Conservation (phyloP, 2,329 filamentous ascomycete genomes). For the Cytospora piceae region DNA sequence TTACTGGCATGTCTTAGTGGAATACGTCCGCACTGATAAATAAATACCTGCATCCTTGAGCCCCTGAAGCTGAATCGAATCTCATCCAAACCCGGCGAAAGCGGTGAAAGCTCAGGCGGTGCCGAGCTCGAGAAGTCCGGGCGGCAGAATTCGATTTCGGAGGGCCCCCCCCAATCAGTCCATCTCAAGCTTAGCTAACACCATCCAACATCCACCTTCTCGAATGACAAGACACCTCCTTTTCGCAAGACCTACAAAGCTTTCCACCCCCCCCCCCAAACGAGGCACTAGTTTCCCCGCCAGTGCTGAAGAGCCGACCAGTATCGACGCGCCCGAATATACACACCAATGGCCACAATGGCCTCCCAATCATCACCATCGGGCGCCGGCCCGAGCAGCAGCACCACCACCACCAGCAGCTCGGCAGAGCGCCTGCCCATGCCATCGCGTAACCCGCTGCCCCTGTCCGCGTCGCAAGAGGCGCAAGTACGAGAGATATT, state of each 20-base stretch:
- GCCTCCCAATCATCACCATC: constrained; percentile 40
- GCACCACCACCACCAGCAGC: background rate
- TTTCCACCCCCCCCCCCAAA: background rate
- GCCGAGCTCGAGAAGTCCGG: constrained; percentile 20
- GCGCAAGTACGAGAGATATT: constrained; percentile 80
- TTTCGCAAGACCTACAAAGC: background rate
- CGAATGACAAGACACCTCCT: background rate
- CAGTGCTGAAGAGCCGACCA: background rate
- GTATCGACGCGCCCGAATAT: background rate
- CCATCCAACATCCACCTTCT: constrained; percentile 7
- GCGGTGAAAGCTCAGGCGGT: constrained; percentile 22
- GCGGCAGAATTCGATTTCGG: constrained; percentile 28
- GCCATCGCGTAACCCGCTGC: constrained; percentile 77
- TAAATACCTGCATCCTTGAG: background rate
- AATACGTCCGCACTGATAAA: background rate
- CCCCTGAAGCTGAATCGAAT: background rate
- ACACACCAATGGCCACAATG: constrained; percentile 45
- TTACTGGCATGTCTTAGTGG: background rate
- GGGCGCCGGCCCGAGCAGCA: constrained; percentile 34
- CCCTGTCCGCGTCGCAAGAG: constrained; percentile 81
- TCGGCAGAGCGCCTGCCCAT: constrained; percentile 43
- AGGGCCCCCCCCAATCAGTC: constrained; percentile 9
- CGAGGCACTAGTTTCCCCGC: background rate
- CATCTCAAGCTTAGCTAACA: constrained; percentile 16
- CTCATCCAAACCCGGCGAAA: constrained; percentile 8